phyloP scores from a whole-genome alignment of 2,329 filamentous ascomycete species.

The Drechslerella stenobrocha region DNA sequence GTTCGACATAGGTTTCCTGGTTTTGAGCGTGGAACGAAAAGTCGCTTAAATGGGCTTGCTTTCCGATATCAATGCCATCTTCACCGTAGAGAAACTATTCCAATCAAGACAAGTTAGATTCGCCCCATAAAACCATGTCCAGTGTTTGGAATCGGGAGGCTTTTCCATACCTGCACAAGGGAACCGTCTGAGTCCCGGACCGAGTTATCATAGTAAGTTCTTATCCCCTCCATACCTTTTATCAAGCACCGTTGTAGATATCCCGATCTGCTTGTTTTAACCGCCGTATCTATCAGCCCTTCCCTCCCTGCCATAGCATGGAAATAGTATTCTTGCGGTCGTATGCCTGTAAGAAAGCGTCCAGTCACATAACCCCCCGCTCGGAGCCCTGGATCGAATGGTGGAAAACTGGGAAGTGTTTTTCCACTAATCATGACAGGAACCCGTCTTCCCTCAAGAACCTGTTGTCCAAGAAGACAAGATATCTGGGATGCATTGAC shows the following conservation, averaged over 20 bases:
- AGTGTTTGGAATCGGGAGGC: slow-evolving; percentile 2
- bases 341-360: slow-evolving; percentile 95
- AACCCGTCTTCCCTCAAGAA: slow-evolving; percentile 90
- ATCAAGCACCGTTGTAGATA: slow-evolving; percentile 96
- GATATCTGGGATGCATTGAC: slow-evolving; percentile 98
- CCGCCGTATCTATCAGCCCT: slow-evolving; percentile 96
- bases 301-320: slow-evolving; percentile 99
- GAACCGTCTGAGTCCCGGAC: slow-evolving; percentile 93
- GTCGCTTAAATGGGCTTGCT: slow-evolving; percentile 86
- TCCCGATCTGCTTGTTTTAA: slow-evolving; percentile 95
- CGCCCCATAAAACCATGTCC: not conserved
- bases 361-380: slow-evolving; percentile 93
- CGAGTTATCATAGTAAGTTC: slow-evolving; percentile 88
- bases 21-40: slow-evolving; percentile 91
- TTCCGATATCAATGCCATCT: slow-evolving; percentile 90
- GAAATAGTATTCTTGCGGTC: slow-evolving; percentile 98
- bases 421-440: slow-evolving; percentile 98
- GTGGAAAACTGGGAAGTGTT: slow-evolving; percentile 88
- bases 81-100: slow-evolving; percentile 88
- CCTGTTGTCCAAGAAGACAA: slow-evolving; percentile 94
- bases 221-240: slow-evolving; percentile 96
- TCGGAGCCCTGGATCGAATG: slow-evolving; percentile 83
- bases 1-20: slow-evolving; percentile 74
- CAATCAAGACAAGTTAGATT: not conserved
- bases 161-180: slow-evolving; percentile 64